A percentile compares a stretch with the other conserved stretches of the same genome.
Evolutionary conservation across 768 basidiomycete species (phyloP).

Genomic region (Pholiota conissans): DNA sequence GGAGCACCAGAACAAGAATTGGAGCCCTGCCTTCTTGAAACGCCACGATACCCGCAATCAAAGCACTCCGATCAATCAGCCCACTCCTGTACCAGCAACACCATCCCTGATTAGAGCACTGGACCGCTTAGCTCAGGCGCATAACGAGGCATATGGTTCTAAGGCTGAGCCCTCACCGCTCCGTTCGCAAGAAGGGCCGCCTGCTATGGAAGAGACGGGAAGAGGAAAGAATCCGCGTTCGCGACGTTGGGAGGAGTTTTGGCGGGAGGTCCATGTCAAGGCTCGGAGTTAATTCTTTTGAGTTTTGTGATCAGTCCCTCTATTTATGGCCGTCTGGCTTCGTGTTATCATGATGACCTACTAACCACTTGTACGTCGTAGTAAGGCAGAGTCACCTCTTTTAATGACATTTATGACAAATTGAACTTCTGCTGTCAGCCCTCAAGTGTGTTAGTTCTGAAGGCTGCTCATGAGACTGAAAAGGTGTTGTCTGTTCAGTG

Average conservation of each 20-base stretch:
- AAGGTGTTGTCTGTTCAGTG: background rate
- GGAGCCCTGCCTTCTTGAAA: conserved; percentile 53
- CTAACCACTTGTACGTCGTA: background rate
- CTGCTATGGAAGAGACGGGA: conserved; percentile 1
- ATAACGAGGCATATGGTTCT: conserved; percentile 45
- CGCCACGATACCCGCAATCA: conserved; percentile 27
- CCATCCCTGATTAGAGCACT: conserved; percentile 65
- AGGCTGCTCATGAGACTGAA: background rate
- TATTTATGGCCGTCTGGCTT: background rate
- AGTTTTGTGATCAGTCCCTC: background rate
- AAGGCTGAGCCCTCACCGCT: conserved; percentile 1
- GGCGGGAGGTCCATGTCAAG: conserved; percentile 32
- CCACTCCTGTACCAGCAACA: conserved; percentile 53
- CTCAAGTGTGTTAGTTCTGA: background rate
- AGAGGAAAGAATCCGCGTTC: conserved; percentile 7
- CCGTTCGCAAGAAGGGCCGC: background rate
- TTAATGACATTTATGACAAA: conserved; percentile 4
- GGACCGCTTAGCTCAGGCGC: conserved; percentile 58
- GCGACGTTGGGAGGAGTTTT: conserved; percentile 36
- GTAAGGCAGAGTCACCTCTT: background rate
- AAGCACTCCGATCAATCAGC: conserved; percentile 12
- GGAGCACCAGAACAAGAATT: conserved; percentile 23
- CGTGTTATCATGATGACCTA: background rate
- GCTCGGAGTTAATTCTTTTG: conserved; percentile 16
- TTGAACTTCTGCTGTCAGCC: background rate